phyloP scores from a whole-genome alignment of 2,329 filamentous ascomycete genomes.

The Chaetomiaceae sp. region DNA sequence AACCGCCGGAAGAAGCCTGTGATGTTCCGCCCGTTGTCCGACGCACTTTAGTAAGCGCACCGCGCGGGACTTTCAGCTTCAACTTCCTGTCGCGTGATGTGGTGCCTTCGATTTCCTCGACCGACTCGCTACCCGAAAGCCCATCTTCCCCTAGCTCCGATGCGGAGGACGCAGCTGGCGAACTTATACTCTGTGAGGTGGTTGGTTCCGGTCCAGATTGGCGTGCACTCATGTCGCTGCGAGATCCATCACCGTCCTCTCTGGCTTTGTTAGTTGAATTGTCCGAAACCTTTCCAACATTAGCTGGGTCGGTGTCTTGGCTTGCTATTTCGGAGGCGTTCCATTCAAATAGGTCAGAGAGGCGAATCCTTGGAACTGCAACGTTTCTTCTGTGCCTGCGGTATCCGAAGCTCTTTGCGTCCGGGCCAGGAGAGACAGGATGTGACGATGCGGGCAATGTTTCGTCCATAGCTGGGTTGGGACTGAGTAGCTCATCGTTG shows the following conservation, averaged over 20 bases:
- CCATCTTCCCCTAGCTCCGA: neutral
- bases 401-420: no score
- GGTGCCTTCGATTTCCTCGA: neutral
- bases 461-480: neutral
- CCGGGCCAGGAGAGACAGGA: no score
- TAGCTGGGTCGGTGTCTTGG: neutral
- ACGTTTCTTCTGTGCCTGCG: constrained; percentile 10
- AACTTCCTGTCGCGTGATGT: constrained; percentile 8
- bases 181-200: neutral
- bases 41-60: constrained; percentile 17
- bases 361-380: constrained; percentile 3
- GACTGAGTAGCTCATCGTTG: neutral
- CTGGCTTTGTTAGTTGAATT: no score
- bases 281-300: no score
- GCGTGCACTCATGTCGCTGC: no score
- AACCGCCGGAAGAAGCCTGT: neutral
- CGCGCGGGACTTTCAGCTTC: constrained; percentile 22
- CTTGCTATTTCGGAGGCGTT: no score
- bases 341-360: neutral
- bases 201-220: neutral
- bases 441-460: neutral
- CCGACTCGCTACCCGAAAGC: neutral
- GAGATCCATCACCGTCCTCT: no score
- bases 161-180: neutral
- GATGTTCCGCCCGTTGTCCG: neutral